Percentiles rank a stretch among this genome's conserved stretches.
These are phyloP conservation scores for Elaeis oleifera DNA, from an alignment of 202 grass and related monocot species.

Conservation along the genomic window DNA sequence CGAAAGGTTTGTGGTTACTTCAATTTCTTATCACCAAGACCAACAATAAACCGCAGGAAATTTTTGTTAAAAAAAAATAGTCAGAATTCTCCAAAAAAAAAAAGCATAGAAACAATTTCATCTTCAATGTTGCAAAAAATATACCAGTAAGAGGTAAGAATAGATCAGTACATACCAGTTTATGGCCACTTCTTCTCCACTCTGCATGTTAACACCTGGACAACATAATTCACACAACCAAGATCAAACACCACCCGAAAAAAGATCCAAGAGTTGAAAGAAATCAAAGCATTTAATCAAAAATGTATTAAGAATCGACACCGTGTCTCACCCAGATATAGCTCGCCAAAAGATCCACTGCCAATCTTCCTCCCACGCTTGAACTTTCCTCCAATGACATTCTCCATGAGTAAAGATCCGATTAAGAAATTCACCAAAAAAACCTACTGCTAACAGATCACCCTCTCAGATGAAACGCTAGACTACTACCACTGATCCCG, in stretches of 20 bases:
- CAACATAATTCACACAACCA: background rate
- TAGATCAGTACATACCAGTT: conserved; percentile 50
- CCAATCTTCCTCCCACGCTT: conserved; percentile 74
- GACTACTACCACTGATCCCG: too few species aligned
- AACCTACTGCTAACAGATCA: conserved; percentile 14
- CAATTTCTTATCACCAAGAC: too few species aligned
- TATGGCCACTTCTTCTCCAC: conserved; percentile 80
- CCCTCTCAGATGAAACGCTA: too few species aligned
- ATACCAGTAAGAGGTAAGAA: too few species aligned
- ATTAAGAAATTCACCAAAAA: conserved; percentile 16
- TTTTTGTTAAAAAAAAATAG: too few species aligned
- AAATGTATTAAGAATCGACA: too few species aligned
- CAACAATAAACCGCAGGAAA: too few species aligned
- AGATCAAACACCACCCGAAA: background rate
- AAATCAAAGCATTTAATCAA: conserved; percentile 10
- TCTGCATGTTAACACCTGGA: conserved; percentile 80
- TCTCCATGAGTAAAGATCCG: conserved; percentile 35
- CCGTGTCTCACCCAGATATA: conserved; percentile 33
- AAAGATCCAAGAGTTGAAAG: background rate
- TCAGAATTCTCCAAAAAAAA: background rate
- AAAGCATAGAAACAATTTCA: background rate
- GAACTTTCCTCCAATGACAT: conserved; percentile 50
- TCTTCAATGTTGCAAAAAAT: background rate
- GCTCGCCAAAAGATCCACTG: conserved; percentile 70
- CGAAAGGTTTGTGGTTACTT: too few species aligned